These are phyloP conservation scores for Cylindrodendrum hubeiense DNA, from an alignment of 2,329 filamentous ascomycete species.

Conservation along the genomic window DNA sequence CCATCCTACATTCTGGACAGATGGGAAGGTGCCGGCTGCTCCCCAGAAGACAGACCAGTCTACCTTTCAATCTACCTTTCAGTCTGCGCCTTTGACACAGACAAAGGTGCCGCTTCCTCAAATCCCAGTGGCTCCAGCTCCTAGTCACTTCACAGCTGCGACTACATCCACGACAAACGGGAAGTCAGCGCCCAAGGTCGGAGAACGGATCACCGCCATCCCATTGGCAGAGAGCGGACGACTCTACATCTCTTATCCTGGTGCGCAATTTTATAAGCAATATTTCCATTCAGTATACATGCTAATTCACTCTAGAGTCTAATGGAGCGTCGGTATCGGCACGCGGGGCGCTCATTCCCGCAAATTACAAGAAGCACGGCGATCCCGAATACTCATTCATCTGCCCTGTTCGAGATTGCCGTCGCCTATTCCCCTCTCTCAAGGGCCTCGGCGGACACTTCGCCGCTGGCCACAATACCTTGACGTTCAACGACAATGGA, in stretches of 20 bases:
- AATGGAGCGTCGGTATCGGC: constrained; percentile 16
- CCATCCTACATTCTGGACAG: neutral
- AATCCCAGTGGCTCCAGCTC: neutral
- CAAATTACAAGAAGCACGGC: constrained; percentile 45
- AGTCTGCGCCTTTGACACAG: neutral
- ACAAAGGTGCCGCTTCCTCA: neutral
- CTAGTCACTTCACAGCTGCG: neutral
- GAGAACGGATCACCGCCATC: constrained; percentile 29
- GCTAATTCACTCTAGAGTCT: constrained; percentile 31
- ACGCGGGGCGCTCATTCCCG: constrained; percentile 50
- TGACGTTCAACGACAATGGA: constrained; percentile 54
- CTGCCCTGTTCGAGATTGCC: constrained; percentile 55
- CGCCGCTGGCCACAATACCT: constrained; percentile 37
- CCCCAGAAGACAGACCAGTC: neutral
- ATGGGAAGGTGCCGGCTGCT: neutral
- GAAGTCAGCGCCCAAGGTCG: neutral
- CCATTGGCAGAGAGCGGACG: constrained; percentile 30
- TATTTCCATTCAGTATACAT: neutral
- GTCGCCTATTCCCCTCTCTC: constrained; percentile 41
- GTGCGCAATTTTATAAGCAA: constrained; percentile 19
- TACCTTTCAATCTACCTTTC: neutral
- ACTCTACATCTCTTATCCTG: constrained; percentile 29
- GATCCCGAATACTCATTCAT: constrained; percentile 44
- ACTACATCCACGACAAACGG: neutral
- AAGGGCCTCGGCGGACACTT: constrained; percentile 44